Percentiles rank a stretch among this genome's conserved stretches.
Evolutionary conservation across 1,139 yeast species (phyloP).

Genomic region (Geotrichum macrosporum): DNA sequence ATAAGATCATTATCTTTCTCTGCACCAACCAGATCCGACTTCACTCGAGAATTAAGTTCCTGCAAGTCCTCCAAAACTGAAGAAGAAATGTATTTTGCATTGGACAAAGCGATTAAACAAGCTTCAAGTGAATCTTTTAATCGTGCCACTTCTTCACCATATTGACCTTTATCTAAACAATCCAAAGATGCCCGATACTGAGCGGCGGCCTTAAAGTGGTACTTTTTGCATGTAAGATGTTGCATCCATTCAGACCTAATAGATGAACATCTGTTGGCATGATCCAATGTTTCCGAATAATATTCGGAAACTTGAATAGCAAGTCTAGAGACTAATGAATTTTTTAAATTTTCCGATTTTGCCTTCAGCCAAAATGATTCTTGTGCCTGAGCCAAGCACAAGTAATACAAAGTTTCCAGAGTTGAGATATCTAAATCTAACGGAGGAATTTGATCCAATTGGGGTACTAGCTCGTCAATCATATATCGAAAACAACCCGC

Average conservation of each 20-base stretch:
- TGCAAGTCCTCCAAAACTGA: slow-evolving; percentile 46
- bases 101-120: slow-evolving; percentile 24
- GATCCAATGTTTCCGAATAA: slow-evolving; percentile 48
- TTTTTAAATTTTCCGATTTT: slow-evolving; percentile 48
- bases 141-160: slow-evolving; percentile 68
- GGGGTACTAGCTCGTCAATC: slow-evolving; percentile 30
- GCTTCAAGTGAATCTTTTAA: slow-evolving; percentile 45
- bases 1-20: slow-evolving; percentile 80
- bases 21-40: slow-evolving; percentile 48
- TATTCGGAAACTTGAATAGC: slow-evolving; percentile 58
- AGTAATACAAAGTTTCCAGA: slow-evolving; percentile 41
- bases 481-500: slow-evolving; percentile 63
- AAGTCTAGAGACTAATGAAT: slow-evolving; percentile 58
- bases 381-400: slow-evolving; percentile 82
- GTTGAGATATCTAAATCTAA: slow-evolving; percentile 46
- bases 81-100: slow-evolving; percentile 43
- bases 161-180: slow-evolving; percentile 48
- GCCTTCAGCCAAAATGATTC: slow-evolving; percentile 83
- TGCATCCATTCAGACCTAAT: slow-evolving; percentile 62
- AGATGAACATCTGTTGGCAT: slow-evolving; percentile 48
- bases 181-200: slow-evolving; percentile 56
- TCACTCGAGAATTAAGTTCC: slow-evolving; percentile 47
- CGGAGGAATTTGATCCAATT: slow-evolving; percentile 36
- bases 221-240: slow-evolving; percentile 53
- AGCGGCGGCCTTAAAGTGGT: slow-evolving; percentile 68